Evolutionary conservation across 495 filamentous ascomycete species (phyloP).

Genomic region (Neurospora intermedia): DNA sequence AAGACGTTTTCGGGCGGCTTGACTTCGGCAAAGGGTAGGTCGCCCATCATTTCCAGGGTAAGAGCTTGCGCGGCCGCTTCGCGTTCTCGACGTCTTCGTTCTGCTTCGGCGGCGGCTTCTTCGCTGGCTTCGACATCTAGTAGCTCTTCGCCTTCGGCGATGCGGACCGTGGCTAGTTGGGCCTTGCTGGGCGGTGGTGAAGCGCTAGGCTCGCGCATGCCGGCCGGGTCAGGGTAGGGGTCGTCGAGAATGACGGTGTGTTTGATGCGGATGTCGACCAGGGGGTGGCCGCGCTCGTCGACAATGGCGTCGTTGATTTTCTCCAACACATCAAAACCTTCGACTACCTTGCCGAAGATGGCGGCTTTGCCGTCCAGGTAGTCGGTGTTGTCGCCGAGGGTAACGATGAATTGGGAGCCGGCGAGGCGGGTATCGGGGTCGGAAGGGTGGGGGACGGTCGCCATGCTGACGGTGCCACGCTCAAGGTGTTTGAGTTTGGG

Average conservation of each 20-base stretch:
- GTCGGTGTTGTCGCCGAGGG: slow-evolving; percentile 75
- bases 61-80: slow-evolving; percentile 91
- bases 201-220: slow-evolving; percentile 60
- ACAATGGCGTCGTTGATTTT: slow-evolving; percentile 86
- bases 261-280: slow-evolving; percentile 85
- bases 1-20: slow-evolving; percentile 95
- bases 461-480: slow-evolving; percentile 89
- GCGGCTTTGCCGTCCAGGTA: slow-evolving; percentile 83
- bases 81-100: slow-evolving; percentile 72
- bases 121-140: slow-evolving; percentile 52
- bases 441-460: slow-evolving; percentile 61
- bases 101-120: slow-evolving; percentile 65
- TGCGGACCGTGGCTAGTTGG: slow-evolving; percentile 82
- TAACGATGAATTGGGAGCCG: slow-evolving; percentile 84
- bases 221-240: slow-evolving; percentile 69
- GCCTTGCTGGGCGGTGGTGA: slow-evolving; percentile 76
- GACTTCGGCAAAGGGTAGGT: slow-evolving; percentile 94
- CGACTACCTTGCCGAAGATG: slow-evolving; percentile 90
- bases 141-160: slow-evolving; percentile 78
- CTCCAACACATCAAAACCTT: slow-evolving; percentile 85
- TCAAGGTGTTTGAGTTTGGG: slow-evolving; percentile 78
- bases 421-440: slow-evolving; percentile 75
- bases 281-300: slow-evolving; percentile 70
- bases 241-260: slow-evolving; percentile 87
- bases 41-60: slow-evolving; percentile 95